Evolutionary conservation across 257 asterid genomes (phyloP).

Genomic region (Solanum ossicruentum): DNA sequence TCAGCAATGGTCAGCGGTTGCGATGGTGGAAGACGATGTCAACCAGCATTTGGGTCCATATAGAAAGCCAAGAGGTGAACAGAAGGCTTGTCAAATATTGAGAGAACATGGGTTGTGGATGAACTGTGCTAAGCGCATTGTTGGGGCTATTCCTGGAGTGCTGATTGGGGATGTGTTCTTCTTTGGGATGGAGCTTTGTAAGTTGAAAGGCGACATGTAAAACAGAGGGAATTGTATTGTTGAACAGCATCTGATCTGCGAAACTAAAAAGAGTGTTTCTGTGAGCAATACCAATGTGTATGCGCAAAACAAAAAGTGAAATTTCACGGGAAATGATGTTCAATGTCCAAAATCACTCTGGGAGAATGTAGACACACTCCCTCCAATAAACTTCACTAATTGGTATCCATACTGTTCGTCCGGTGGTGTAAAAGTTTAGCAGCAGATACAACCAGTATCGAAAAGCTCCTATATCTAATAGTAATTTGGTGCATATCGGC

Average conservation of each 20-base stretch:
- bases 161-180: slow-evolving; percentile 66
- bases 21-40: slow-evolving; percentile 36
- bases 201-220: too few species aligned
- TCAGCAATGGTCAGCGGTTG: slow-evolving; percentile 45
- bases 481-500: neutral
- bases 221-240: too few species aligned
- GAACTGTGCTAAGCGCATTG: slow-evolving; percentile 66
- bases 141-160: slow-evolving; percentile 72
- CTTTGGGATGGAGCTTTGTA: slow-evolving; percentile 62
- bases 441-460: neutral
- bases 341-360: too few species aligned
- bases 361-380: too few species aligned
- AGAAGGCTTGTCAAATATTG: slow-evolving; percentile 55
- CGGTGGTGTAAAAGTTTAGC: neutral
- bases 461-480: neutral
- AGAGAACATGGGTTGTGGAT: slow-evolving; percentile 51
- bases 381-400: too few species aligned
- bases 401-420: too few species aligned
- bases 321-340: too few species aligned
- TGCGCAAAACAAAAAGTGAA: too few species aligned
- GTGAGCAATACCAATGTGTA: too few species aligned
- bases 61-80: slow-evolving; percentile 40
- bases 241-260: too few species aligned
- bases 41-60: neutral
- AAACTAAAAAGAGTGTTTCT: too few species aligned